Evolutionary conservation across 768 basidiomycete species (phyloP), one percentile per base, ranked within the genome.

Genomic region (Amanita rimosa): DNA sequence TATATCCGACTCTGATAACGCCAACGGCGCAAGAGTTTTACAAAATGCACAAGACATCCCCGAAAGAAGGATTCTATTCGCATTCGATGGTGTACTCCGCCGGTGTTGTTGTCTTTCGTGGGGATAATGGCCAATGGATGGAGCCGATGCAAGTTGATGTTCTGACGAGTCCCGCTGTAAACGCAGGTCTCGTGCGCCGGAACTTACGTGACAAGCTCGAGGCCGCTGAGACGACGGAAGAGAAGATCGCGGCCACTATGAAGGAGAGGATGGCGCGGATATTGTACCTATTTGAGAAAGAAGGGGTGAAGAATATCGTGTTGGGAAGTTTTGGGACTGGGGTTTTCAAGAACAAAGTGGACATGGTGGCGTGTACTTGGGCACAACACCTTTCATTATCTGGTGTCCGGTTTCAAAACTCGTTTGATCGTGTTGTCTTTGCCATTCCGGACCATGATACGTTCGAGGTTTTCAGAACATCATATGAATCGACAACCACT

Each of bases 51-150:
- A 66, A 66, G 26, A 67, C 56, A 50, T 68, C 72, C 54, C 58
- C 60, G 8, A 68, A 68, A 41, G 70, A 66, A 6, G 79, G 81
- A 0, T 83, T 75, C 60, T 87, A 87, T 60, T 71, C 83, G n/a
- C 81, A 88, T 60, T 76, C 83, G 17, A 86, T 89, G 77, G 69
- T 89, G 21, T 85, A 79, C 56, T 82, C 83, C 10, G 84, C 85
- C 1, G 64, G 67, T 27, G 71, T 88, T 45, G 62, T 70, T 14
- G 60, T 85, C 27, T 74, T 88, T 53, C 76, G 83, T 11, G 71
- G 79, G 53, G 83, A 90, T 57, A 60, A 63, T 11, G 84, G 82
- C 34, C 63, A 62, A 10, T 78, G 72, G 73, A 58, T 71, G 8
- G 64, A 70, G 35, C 85, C 85, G 4, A 65, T 79, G 50, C 66